phyloP scores from a whole-genome alignment of 2,329 filamentous ascomycete species.

The Emergomyces pasteurianus region DNA sequence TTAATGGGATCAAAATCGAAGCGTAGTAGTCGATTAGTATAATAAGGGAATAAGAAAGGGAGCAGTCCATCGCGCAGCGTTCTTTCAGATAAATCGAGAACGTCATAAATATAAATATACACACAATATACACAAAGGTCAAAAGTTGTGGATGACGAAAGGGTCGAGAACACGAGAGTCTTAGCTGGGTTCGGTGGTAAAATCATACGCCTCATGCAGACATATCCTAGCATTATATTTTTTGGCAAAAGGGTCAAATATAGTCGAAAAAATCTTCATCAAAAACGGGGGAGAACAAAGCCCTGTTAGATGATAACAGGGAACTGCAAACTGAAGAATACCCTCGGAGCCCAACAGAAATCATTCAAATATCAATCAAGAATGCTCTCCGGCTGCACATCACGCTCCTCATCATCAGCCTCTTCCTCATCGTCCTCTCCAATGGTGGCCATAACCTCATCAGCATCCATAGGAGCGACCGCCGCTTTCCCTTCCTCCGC shows the following conservation, averaged over 20 bases:
- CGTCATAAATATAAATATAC: background rate
- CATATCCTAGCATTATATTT: background rate
- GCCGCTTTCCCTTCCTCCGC: constrained; percentile 26
- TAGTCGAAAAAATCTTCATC: background rate
- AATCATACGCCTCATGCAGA: background rate
- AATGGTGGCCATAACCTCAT: constrained; percentile 20
- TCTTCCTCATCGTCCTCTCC: constrained; percentile 26
- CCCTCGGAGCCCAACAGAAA: background rate
- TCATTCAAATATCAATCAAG: background rate
- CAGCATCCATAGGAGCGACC: constrained; percentile 19
- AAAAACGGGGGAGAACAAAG: background rate
- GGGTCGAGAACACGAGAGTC: background rate
- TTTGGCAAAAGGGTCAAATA: background rate
- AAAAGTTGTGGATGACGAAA: background rate
- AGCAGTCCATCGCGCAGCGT: background rate
- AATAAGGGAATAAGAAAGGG: background rate
- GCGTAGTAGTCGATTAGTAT: background rate
- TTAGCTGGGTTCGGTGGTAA: background rate
- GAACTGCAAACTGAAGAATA: background rate
- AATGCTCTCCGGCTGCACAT: constrained; percentile 1
- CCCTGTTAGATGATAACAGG: background rate
- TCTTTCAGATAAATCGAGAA: background rate
- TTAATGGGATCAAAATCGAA: background rate
- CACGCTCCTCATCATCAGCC: constrained; percentile 13
- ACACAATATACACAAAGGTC: too few relatives aligned